Evolutionary conservation across 768 basidiomycete genomes (phyloP), one percentile per base, ranked within the genome.

Genomic region (Strobilomyces confusus): DNA sequence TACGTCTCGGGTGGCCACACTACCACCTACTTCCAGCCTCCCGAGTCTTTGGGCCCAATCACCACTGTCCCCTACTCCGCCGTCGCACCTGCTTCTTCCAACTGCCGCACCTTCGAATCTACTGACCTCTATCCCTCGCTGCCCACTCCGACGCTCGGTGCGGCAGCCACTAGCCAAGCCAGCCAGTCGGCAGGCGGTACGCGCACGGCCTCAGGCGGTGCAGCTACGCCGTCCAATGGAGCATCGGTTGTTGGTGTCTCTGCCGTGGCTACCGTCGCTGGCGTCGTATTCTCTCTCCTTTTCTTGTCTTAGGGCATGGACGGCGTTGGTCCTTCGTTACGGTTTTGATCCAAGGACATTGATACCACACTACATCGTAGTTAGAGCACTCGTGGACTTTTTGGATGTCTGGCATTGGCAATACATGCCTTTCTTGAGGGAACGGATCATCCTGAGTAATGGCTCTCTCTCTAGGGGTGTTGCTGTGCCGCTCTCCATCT

Each of bases 41-140:
- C 76, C 20, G 78, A 79, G 61, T 73, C 75, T 3, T 63, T 76
- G 43, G 77, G 77, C 26, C 58, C 72, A n/a, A 77, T 78, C 58
- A 62, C 66, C 15, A 58, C 64, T 1, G 61, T 79, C n/a, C 80
- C 80, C 0, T 80, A 80, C 64, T 64, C 66, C 2, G 63, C 79
- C 2, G 52, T 45, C 2, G 48, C 69, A 15, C 75, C 77, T 11
- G 50, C 77, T 9, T 76, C 77, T 32, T 76, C 75, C 51, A 74
- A 73, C 63, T 81, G 79, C 52, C 63, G 68, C 37, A 71, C 73
- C 12, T 73, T 63, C 60, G 48, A 63, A 4, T 75, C 72, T 1
- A 44, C 68, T 9, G 65, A 62, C 13, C 65, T 81, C 33, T 80
- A 68, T 61, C 58, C 69, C 1, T 58, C 45, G 30, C 47, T 51